Conservation (phyloP, 1,139 yeast genomes). For the Meyerozyma athensensis region DNA sequence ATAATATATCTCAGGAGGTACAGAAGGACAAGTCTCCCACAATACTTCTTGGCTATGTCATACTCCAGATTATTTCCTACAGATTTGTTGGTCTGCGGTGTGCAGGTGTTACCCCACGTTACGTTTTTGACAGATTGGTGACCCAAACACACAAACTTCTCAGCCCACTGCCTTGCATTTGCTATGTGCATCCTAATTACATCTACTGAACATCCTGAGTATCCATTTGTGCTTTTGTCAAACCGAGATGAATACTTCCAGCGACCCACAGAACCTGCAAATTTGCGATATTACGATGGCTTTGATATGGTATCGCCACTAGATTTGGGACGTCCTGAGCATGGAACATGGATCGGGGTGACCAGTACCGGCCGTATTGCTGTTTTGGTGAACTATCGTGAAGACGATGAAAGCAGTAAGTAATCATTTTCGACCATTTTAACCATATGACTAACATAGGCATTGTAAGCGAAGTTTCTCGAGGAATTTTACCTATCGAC, state of each 20-base stretch:
- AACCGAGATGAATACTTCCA: constrained; percentile 82
- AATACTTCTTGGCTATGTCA: too few species aligned
- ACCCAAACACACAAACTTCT: too few species aligned
- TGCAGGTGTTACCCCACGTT: not conserved
- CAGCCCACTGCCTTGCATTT: too few species aligned
- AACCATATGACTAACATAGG: constrained; percentile 11
- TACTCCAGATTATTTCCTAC: not conserved
- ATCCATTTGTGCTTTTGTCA: constrained; percentile 66
- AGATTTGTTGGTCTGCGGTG: not conserved
- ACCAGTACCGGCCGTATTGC: constrained; percentile 61
- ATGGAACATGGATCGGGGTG: constrained; percentile 92
- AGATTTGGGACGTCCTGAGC: constrained; percentile 69
- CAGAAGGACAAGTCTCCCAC: too few species aligned
- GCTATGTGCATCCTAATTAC: constrained; percentile 67
- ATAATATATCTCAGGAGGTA: too few species aligned
- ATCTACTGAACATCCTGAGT: constrained; percentile 58
- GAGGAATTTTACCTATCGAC: constrained; percentile 67
- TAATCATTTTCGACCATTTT: constrained; percentile 7
- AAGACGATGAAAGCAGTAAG: constrained; percentile 24
- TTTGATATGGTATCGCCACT: constrained; percentile 57
- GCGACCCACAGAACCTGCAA: constrained; percentile 66
- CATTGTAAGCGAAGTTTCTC: constrained; percentile 45
- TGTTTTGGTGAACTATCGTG: constrained; percentile 70
- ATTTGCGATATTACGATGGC: constrained; percentile 36
- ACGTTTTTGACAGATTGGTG: not conserved